Conservation (phyloP, 345 rosid genomes). For the Boechera stricta region DNA sequence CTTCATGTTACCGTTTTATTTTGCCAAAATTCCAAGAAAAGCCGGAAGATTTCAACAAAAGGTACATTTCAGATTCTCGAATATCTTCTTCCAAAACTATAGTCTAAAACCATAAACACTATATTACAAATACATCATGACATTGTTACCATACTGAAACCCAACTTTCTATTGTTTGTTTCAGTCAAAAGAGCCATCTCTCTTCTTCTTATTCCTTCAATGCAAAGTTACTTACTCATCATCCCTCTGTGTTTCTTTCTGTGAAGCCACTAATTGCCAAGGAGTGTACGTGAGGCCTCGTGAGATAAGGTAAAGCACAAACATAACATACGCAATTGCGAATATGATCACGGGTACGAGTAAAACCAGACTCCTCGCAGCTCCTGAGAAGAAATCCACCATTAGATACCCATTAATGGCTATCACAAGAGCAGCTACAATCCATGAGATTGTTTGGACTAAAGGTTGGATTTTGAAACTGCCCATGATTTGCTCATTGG, state of each 20-base stretch:
- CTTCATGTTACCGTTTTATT: background rate
- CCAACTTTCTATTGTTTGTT: conserved; percentile 24
- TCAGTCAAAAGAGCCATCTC: background rate
- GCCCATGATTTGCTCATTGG: conserved; percentile 89
- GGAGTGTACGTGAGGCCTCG: conserved; percentile 50
- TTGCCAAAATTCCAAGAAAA: conserved; percentile 5
- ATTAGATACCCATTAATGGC: conserved; percentile 87
- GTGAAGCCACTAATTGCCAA: conserved; percentile 46
- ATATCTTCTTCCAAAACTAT: conserved; percentile 12
- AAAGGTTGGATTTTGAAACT: conserved; percentile 73
- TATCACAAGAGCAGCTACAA: conserved; percentile 83
- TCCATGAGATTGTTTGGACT: conserved; percentile 77
- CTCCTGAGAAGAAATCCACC: conserved; percentile 75
- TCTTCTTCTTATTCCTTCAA: conserved; percentile 2
- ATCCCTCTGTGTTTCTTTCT: conserved; percentile 37
- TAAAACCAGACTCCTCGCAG: conserved; percentile 55
- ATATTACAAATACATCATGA: conserved; percentile 22
- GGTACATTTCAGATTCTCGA: conserved; percentile 3
- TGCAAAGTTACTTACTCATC: conserved; percentile 25
- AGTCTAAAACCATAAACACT: conserved; percentile 25
- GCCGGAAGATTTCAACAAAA: too few species aligned
- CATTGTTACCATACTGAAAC: conserved; percentile 13
- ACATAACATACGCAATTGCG: conserved; percentile 61
- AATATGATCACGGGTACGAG: conserved; percentile 48
- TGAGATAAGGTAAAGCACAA: conserved; percentile 74